A percentile compares a stretch with the other conserved stretches of the same genome.
phyloP scores from a whole-genome alignment of 139 green algal genomes.

The Microglena sp. region DNA sequence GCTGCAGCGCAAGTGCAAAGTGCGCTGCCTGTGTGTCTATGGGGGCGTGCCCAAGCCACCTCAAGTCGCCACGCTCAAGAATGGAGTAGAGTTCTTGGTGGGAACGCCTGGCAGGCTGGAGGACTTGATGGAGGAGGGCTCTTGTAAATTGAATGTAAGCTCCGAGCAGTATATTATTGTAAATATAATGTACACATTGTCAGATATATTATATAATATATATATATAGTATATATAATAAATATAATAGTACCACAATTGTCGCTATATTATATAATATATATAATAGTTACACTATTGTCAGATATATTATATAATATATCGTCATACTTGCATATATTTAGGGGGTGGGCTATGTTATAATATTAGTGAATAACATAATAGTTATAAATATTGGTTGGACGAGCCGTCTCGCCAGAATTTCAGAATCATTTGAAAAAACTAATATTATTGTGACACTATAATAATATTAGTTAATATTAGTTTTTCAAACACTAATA shows the following conservation, averaged over 20 bases:
- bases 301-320: background rate
- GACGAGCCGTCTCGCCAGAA: no score
- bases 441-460: no score
- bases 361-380: no score
- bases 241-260: no score
- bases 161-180: no score
- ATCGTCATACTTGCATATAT: no score
- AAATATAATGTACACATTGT: background rate
- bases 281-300: background rate
- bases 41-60: slow-evolving; percentile 80
- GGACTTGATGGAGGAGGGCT: slow-evolving; percentile 78
- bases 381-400: no score
- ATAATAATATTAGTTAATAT: no score
- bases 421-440: no score
- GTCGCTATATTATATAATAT: background rate
- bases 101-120: slow-evolving; percentile 83
- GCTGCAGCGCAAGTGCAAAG: slow-evolving; percentile 32
- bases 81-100: slow-evolving; percentile 62
- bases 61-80: slow-evolving; percentile 44
- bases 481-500: no score
- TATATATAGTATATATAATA: background rate
- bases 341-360: no score
- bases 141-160: slow-evolving; percentile 36
- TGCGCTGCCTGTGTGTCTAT: slow-evolving; percentile 69
- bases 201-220: background rate